Conservation (phyloP, 2,329 filamentous ascomycete species). For the Trichoderma breve region DNA sequence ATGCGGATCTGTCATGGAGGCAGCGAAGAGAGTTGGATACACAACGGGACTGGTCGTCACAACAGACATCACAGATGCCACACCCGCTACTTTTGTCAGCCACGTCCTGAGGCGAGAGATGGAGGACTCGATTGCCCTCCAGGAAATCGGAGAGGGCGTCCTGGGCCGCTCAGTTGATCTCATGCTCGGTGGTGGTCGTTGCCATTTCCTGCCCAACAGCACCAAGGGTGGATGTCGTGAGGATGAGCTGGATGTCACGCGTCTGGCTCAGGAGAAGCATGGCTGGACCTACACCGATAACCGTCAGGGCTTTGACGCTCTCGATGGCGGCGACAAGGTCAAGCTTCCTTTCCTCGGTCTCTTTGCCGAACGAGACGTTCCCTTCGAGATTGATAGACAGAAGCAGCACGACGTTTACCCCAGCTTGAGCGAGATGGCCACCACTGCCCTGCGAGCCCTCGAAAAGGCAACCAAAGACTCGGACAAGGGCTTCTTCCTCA, state of each 20-base stretch:
- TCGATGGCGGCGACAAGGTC: slow-evolving; percentile 65
- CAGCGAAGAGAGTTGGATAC: slow-evolving; percentile 88
- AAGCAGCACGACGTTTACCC: slow-evolving; percentile 79
- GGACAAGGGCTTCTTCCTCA: slow-evolving; percentile 94
- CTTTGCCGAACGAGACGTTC: slow-evolving; percentile 78
- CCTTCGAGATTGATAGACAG: slow-evolving; percentile 88
- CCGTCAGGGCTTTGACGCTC: slow-evolving; percentile 70
- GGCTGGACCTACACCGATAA: slow-evolving; percentile 78
- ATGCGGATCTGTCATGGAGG: slow-evolving; percentile 90
- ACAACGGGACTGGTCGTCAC: slow-evolving; percentile 93
- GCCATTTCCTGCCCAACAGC: slow-evolving; percentile 85
- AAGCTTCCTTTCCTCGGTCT: slow-evolving; percentile 83
- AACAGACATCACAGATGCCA: slow-evolving; percentile 92
- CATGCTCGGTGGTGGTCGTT: slow-evolving; percentile 88
- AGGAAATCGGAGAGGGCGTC: slow-evolving; percentile 85
- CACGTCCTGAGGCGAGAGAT: slow-evolving; percentile 78
- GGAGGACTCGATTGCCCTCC: slow-evolving; percentile 87
- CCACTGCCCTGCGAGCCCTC: slow-evolving; percentile 74
- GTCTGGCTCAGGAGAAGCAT: slow-evolving; percentile 67
- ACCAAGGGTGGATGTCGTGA: slow-evolving; percentile 76
- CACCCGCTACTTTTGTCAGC: slow-evolving; percentile 89
- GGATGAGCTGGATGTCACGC: slow-evolving; percentile 74
- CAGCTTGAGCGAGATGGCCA: slow-evolving; percentile 86
- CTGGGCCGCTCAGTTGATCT: slow-evolving; percentile 86
- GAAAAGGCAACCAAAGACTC: slow-evolving; percentile 77